Percentiles rank a stretch among this genome's conserved stretches.
Conservation (phyloP, 2,329 filamentous ascomycete species). For the Colletotrichum cereale region DNA sequence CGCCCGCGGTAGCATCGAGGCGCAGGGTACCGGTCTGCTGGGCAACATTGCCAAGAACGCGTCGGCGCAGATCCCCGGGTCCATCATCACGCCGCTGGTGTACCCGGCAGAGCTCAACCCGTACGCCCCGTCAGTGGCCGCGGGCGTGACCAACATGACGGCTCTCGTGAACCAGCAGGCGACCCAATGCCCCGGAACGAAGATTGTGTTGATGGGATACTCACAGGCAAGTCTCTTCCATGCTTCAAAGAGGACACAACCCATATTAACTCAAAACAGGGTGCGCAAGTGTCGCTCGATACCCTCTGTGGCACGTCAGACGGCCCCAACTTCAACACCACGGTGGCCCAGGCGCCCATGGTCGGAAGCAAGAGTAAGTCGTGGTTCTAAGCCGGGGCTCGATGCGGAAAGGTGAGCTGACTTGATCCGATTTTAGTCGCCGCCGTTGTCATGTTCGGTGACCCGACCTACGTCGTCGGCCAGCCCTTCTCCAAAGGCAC, state of each 20-base stretch:
- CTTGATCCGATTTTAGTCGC: constrained; percentile 48
- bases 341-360: constrained; percentile 44
- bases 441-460: constrained; percentile 55
- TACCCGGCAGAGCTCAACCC: constrained; percentile 54
- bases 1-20: constrained; percentile 54
- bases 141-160: constrained; percentile 50
- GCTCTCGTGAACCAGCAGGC: constrained; percentile 49
- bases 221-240: constrained; percentile 50
- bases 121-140: constrained; percentile 52
- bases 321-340: constrained; percentile 44
- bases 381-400: not conserved
- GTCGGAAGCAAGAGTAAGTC: constrained; percentile 52
- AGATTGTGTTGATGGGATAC: constrained; percentile 57
- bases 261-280: constrained; percentile 43
- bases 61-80: constrained; percentile 49
- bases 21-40: constrained; percentile 50
- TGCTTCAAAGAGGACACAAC: not conserved
- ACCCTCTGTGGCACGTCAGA: constrained; percentile 53
- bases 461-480: constrained; percentile 55
- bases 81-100: constrained; percentile 50
- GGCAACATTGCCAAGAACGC: constrained; percentile 51
- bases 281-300: constrained; percentile 55
- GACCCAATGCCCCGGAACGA: constrained; percentile 51
- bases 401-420: not conserved
- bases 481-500: constrained; percentile 53